Percentiles rank a stretch among this genome's conserved stretches.
Conservation (phyloP, 2,329 filamentous ascomycete species). For the Colletotrichum sp. region DNA sequence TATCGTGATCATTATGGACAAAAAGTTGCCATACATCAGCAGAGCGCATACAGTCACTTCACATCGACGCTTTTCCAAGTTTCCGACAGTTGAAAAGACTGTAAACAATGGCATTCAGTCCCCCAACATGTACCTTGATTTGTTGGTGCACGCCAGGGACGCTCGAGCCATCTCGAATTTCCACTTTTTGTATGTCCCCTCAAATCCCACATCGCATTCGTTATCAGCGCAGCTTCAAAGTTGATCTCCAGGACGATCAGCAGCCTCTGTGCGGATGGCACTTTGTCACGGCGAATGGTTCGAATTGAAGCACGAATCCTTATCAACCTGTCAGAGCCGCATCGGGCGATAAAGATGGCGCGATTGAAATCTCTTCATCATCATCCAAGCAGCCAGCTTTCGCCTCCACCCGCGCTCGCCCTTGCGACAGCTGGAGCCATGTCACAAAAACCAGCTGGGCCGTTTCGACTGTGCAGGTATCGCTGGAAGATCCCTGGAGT, state of each 20-base stretch:
- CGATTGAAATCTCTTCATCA: background rate
- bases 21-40: background rate
- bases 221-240: constrained; percentile 7
- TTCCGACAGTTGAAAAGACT: background rate
- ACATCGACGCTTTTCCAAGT: background rate
- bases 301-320: background rate
- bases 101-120: background rate
- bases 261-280: background rate
- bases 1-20: background rate
- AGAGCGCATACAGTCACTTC: background rate
- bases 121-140: background rate
- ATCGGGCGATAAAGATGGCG: background rate
- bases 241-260: background rate
- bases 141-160: background rate
- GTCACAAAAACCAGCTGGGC: background rate
- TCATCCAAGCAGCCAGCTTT: background rate
- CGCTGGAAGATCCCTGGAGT: constrained; percentile 15
- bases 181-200: constrained; percentile 1
- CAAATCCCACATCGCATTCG: background rate
- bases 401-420: background rate
- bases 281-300: background rate
- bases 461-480: constrained; percentile 7
- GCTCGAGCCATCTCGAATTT: constrained; percentile 3
- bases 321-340: background rate
- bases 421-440: background rate